Base-by-base conservation (phyloP, 768 basidiomycete species). In the Trametes sanguinea region DNA sequence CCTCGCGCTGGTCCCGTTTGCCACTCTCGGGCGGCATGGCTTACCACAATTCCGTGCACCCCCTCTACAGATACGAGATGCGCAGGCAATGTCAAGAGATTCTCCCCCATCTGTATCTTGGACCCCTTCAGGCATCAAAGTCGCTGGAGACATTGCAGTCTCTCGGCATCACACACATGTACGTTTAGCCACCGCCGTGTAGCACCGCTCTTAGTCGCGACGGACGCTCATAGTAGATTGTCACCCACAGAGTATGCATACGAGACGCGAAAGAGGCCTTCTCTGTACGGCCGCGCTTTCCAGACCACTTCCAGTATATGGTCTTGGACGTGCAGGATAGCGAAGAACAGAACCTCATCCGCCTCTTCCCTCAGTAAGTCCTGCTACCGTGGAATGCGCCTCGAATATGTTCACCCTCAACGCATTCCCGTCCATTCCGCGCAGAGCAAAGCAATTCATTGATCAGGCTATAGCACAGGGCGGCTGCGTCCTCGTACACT, bases 21-120 rank as follows among this genome's bases (percentile, higher is more conserved):
- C 60, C 59, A 57, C 50, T 54, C 45, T 27, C 43, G 37, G 22
- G 46, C 14, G 45, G 37, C 22, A 32, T 45, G 32, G 16, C 7
- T 22, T 22, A 22, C 22, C 22, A 22, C 29, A 40, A 45, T 35
- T 30, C 32, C n/a, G 5, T 29, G 2, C 45, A 27, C 17, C 33
- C 30, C 11, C 45, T 39, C 27, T 51, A 30, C 57, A 93, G 90
- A 69, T 97, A 97, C 70, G 94, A 96, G 76, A 95, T 97, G 95
- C 83, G 94, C 33, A 80, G 94, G n/a, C 90, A 95, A 69, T 94
- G 92, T 68, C 94, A 97, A 76, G 90, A 95, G 74, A 95, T 96
- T 65, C 78, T 92, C 0, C 89, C 92, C 29, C 85, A 86, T 16
- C 85, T 97, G 40, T 79, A 86, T 30, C 84, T 97, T 6, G 94